Base-by-base conservation (phyloP, 148 eudicot species). In the Camellia granthamiana region DNA sequence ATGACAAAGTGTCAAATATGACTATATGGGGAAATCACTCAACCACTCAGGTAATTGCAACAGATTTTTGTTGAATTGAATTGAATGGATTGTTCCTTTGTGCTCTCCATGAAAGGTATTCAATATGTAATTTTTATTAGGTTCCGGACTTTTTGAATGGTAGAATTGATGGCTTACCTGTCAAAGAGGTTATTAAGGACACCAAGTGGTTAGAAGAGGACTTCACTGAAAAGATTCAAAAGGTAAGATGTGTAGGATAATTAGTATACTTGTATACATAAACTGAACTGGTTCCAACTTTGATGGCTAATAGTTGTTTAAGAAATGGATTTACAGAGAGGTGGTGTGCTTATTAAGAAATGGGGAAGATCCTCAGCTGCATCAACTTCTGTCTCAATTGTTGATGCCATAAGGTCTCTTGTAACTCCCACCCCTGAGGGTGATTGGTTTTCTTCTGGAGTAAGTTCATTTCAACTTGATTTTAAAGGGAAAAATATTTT, bases 301-400 rank as follows among this genome's bases (percentile, higher is more conserved):
- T 21, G 43, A 30, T 51, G 13, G 47, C 66, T 60, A 42, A 63
- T 72, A 54, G 43, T 13, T 23, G 54, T 13, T 23, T 6, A 46
- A 0, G 4, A 43, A 65, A 51, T 59, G 66, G 13, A n/a, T 85
- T 15, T 87, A 72, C 90, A 97, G 99, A 97, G 99, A 88, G 99
- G 98, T 49, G 99, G 99, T 2, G 92, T 75, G 41, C 88, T 97
- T 14, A 97, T 97, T 72, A 61, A 97, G 88, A 97, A 97, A 83
- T 97, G 99, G 99, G 99, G 99, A 84, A 84, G 99, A 87, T 97
- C 99, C 49, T 97, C 99, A 62, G 99, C 98, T 60, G 99, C 99
- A 80, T 97, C 99, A 56, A 97, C 99, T 73, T 86, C 99, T 1
- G 99, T 91, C 72, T 97, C 99, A 51, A 88, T 97, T 72, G 98